phyloP scores from a whole-genome alignment of 179 eudicot genomes.

The Spergularia azorica region DNA sequence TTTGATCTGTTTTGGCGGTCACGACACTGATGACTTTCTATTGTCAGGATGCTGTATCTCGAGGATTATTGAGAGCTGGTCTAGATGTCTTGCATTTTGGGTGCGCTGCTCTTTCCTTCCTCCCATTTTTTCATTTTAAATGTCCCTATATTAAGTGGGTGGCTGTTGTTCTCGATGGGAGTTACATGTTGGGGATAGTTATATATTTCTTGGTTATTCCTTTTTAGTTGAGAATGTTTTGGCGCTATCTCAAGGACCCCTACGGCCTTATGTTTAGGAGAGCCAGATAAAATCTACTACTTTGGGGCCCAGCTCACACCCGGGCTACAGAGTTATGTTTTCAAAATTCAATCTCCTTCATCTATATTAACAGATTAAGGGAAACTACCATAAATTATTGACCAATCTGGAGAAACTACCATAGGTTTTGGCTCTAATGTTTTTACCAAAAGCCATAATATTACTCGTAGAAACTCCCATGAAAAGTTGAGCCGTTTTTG shows the following conservation, averaged over 20 bases:
- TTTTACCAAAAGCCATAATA: no score
- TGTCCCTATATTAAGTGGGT: background rate
- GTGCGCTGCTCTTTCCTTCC: constrained; percentile 35
- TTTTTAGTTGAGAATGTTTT: background rate
- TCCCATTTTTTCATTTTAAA: background rate
- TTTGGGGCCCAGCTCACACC: no score
- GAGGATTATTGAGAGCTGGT: constrained; percentile 83
- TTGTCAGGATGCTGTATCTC: constrained; percentile 93
- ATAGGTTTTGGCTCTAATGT: no score
- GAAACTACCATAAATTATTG: no score
- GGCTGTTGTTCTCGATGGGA: background rate
- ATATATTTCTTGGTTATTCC: background rate
- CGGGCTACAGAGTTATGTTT: no score
- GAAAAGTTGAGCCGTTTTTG: no score
- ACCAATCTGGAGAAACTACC: no score
- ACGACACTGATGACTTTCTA: background rate
- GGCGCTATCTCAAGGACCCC: background rate
- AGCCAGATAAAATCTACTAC: background rate
- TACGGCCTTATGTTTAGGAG: background rate
- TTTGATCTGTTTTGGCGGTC: background rate
- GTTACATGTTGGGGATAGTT: background rate
- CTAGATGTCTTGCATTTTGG: constrained; percentile 84
- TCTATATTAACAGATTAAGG: no score
- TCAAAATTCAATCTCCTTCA: no score
- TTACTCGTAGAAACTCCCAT: no score